Percentiles rank a stretch among this genome's conserved stretches.
Evolutionary conservation across 176 grass and related monocot species (phyloP).

Genomic region (Eragrostis curvula): DNA sequence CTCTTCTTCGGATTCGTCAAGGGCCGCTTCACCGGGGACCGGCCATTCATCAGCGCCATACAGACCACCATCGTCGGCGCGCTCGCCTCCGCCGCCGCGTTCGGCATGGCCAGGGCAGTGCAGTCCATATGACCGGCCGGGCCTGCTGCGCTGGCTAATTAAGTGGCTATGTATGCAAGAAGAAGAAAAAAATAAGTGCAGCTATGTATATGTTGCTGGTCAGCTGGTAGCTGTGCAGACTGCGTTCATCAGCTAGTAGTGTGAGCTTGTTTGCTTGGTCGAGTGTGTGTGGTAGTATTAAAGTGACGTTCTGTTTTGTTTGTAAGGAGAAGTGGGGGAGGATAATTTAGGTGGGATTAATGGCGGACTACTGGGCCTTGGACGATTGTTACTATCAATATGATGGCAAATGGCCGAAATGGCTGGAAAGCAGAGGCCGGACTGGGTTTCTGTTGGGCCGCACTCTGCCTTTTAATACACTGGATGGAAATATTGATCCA

Average conservation of each 20-base stretch:
- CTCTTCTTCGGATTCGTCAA: constrained; percentile 93
- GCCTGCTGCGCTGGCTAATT: too few relatives aligned
- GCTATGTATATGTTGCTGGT: constrained; percentile 15
- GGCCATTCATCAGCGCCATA: constrained; percentile 66
- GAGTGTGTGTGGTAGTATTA: background rate
- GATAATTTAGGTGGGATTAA: constrained; percentile 1
- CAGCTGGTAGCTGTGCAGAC: constrained; percentile 23
- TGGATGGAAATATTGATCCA: background rate
- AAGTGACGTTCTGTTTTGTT: constrained; percentile 7
- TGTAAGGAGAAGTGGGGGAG: constrained; percentile 8
- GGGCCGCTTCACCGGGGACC: constrained; percentile 78
- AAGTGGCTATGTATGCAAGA: background rate
- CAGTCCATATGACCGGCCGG: constrained; percentile 42
- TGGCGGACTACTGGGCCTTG: constrained; percentile 6
- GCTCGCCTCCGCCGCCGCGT: constrained; percentile 83
- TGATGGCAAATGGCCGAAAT: background rate
- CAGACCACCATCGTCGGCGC: constrained; percentile 85
- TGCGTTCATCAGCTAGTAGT: background rate
- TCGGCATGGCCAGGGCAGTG: constrained; percentile 73
- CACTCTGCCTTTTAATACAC: background rate
- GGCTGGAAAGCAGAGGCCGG: background rate
- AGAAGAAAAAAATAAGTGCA: constrained; percentile 37
- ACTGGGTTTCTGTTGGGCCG: background rate
- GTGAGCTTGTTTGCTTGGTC: background rate
- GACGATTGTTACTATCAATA: background rate